phyloP scores from a whole-genome alignment of 169 alveolate species.

The Plasmodium knowlesi region DNA sequence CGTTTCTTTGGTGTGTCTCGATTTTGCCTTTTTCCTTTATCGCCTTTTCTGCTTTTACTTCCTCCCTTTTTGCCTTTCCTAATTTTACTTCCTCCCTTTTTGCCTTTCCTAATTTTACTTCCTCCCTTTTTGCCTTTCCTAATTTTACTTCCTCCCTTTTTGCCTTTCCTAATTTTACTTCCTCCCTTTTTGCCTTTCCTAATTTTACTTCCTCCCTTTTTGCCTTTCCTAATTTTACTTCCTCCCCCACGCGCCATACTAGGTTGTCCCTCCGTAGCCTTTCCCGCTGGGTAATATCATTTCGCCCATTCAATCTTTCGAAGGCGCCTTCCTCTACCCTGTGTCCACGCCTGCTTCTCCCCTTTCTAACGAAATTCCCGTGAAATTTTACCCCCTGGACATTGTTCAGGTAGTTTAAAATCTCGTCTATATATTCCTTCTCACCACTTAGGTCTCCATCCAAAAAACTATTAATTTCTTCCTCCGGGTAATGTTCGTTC shows the following conservation, averaged over 20 bases:
- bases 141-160: neutral
- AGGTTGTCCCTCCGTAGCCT: neutral
- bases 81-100: neutral
- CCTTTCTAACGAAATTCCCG: neutral
- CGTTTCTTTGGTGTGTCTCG: neutral
- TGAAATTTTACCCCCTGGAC: slow-evolving; percentile 7
- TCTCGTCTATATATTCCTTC: slow-evolving; percentile 2
- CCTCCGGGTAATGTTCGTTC: neutral
- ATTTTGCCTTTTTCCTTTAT: too few species aligned
- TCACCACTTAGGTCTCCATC: neutral
- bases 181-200: neutral
- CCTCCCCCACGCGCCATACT: neutral
- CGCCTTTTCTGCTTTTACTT: neutral
- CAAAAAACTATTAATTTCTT: neutral
- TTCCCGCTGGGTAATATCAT: neutral
- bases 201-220: neutral
- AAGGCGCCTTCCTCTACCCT: neutral
- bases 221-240: neutral
- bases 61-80: neutral
- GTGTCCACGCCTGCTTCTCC: neutral
- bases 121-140: neutral
- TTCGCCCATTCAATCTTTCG: neutral
- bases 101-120: neutral
- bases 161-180: neutral
- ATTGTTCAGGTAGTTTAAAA: slow-evolving; percentile 1